Base-by-base conservation (phyloP, 1,284 basidiomycete species). In the Leccinum solheimii region DNA sequence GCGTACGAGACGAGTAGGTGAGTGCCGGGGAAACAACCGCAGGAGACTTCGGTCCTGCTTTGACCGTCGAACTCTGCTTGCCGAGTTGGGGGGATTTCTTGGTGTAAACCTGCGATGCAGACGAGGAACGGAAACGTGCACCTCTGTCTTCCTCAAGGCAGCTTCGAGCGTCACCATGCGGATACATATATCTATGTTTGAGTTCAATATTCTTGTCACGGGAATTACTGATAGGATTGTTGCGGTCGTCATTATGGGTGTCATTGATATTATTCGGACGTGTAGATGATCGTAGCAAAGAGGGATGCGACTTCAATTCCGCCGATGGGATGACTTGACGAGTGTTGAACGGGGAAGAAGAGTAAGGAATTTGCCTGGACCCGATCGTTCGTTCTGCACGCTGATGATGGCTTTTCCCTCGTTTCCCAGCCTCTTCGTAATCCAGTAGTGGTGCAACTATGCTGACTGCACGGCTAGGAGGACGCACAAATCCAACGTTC, bases 1-100 rank as follows among this genome's bases (percentile, higher is more conserved):
- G 81, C 26, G 85, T 82, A 58, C 83, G 80, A 48, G 82, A 82
- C 13, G 82, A 82, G 67, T 84, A 86, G 19, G 85, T 86, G 59
- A 86, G 76, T 7, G 85, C 80, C n/a, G 85, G 85, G 6, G 84
- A 85, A 50, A 84, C 78, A 51, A 82, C 72, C 26, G 78, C 76
- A 3, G 84, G 81, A 8, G 82, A 82, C 40, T 63, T 75, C 7
- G 54, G 50, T 43, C 51, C 67, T 19, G 66, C 72, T 59, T 63
- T 74, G 32, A 30, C 38, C 6, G 58, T 57, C 36, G 63, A 55
- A 52, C 58, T 59, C 27, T 64, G 57, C 54, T 65, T 68, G 14
- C 19, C 55, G 10, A 64, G 30, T 13, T 51, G 64, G 0, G 71
- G 61, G 0, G 63, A 61, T n/a, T 56, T 59, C 53, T 64, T 71